A percentile compares a stretch with the other conserved stretches of the same genome.
Evolutionary conservation across 768 basidiomycete species (phyloP).

Genomic region (Rhodotorula graminis): DNA sequence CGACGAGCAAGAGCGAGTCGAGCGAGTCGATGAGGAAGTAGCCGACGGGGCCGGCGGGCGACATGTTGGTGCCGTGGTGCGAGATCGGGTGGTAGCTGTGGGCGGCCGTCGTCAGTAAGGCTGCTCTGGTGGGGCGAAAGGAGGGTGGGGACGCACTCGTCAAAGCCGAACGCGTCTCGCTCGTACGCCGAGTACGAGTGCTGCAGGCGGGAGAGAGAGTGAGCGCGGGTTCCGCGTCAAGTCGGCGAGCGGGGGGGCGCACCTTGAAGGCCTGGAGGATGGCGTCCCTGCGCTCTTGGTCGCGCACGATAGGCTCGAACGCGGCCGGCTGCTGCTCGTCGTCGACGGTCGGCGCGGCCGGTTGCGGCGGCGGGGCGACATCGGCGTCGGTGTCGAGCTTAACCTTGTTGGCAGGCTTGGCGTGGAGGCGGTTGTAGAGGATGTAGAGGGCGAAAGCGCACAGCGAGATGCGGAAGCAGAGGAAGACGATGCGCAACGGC

Average conservation of each 20-base stretch:
- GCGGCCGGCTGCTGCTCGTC: no score
- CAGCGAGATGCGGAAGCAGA: background rate
- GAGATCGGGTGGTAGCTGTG: slow-evolving; percentile 75
- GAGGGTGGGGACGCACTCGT: slow-evolving; percentile 49
- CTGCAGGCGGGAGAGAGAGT: slow-evolving; percentile 49
- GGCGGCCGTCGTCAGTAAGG: no score
- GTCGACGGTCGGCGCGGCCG: no score
- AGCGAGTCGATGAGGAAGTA: slow-evolving; percentile 62
- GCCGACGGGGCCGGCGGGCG: slow-evolving; percentile 59
- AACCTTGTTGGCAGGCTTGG: no score
- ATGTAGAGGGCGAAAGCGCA: slow-evolving; percentile 4
- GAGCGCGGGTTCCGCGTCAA: background rate
- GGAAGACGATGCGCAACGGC: background rate
- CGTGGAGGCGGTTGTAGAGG: slow-evolving; percentile 4
- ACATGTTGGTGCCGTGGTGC: slow-evolving; percentile 69
- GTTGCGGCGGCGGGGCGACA: no score
- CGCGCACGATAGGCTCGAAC: slow-evolving; percentile 44
- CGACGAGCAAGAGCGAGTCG: slow-evolving; percentile 79
- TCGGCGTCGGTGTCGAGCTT: background rate
- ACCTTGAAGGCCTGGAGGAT: slow-evolving; percentile 77
- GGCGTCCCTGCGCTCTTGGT: slow-evolving; percentile 62
- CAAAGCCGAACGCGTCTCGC: slow-evolving; percentile 80
- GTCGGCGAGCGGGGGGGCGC: slow-evolving; percentile 6
- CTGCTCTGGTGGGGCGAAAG: background rate
- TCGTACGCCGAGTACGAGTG: slow-evolving; percentile 84